A percentile compares a stretch with the other conserved stretches of the same genome.
These are phyloP conservation scores for Sugiyamaella pinicola DNA, from an alignment of 1,139 yeast species.

Conservation along the genomic window DNA sequence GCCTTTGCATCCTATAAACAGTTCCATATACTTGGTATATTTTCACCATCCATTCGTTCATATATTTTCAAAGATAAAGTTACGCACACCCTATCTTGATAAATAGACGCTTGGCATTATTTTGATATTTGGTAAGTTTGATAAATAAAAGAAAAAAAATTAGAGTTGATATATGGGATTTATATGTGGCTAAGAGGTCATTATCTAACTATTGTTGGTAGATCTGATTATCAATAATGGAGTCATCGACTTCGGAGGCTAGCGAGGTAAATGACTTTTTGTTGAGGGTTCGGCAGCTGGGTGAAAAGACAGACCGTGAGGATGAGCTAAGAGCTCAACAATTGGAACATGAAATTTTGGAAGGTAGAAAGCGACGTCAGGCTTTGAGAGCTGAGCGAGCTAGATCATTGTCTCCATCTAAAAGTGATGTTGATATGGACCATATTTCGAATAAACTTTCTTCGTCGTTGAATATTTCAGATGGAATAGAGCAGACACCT, in stretches of 20 bases:
- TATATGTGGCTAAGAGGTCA: too few relatives aligned
- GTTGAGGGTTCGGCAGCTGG: slow-evolving; percentile 41
- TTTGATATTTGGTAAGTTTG: neutral
- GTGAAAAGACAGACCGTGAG: slow-evolving; percentile 42
- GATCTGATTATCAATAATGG: neutral
- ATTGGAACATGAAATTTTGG: slow-evolving; percentile 42
- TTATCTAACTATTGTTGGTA: neutral
- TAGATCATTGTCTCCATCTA: slow-evolving; percentile 32
- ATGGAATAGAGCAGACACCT: neutral
- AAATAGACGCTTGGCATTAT: neutral
- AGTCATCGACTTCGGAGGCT: slow-evolving; percentile 15
- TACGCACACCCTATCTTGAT: neutral
- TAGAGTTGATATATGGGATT: too few relatives aligned
- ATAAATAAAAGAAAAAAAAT: too few relatives aligned
- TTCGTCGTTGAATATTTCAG: neutral
- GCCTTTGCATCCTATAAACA: too few relatives aligned
- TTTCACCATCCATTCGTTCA: neutral
- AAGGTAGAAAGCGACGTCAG: slow-evolving; percentile 39
- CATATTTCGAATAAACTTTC: neutral
- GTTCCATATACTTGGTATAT: too few relatives aligned
- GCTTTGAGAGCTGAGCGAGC: slow-evolving; percentile 38
- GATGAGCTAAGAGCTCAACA: slow-evolving; percentile 43
- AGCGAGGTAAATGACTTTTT: slow-evolving; percentile 43
- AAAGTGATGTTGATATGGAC: slow-evolving; percentile 23
- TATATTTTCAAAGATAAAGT: neutral